A percentile compares a stretch with the other conserved stretches of the same genome.
Evolutionary conservation across 176 grass and related monocot genomes (phyloP).

Genomic region (Bonia amplexicaulis): DNA sequence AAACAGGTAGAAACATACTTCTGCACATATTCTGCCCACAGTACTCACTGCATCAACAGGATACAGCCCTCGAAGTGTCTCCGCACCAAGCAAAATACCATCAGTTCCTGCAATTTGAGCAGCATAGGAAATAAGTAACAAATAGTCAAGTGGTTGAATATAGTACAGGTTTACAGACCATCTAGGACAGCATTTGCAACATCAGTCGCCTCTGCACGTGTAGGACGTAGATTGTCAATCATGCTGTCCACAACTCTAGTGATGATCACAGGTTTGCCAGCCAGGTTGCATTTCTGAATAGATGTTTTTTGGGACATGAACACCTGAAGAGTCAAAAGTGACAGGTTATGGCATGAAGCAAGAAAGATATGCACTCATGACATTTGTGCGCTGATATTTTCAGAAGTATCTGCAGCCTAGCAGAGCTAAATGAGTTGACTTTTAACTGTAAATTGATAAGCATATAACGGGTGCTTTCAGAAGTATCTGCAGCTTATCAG

Average conservation of each 20-base stretch:
- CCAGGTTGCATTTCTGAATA: slow-evolving; percentile 79
- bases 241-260: slow-evolving; percentile 97
- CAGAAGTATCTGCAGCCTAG: background rate
- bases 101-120: slow-evolving; percentile 64
- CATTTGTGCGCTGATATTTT: background rate
- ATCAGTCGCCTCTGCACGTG: slow-evolving; percentile 96
- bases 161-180: slow-evolving; percentile 42
- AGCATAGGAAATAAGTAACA: slow-evolving; percentile 3
- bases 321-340: slow-evolving; percentile 57
- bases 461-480: background rate
- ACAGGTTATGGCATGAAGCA: slow-evolving; percentile 19
- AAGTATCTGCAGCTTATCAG: background rate
- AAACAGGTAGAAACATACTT: slow-evolving; percentile 56
- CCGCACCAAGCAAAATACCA: slow-evolving; percentile 93
- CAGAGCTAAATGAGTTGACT: background rate
- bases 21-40: slow-evolving; percentile 85
- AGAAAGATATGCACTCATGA: background rate
- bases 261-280: slow-evolving; percentile 85
- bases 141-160: background rate
- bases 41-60: slow-evolving; percentile 88
- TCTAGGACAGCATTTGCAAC: slow-evolving; percentile 97
- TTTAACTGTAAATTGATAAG: background rate
- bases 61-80: slow-evolving; percentile 88
- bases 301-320: slow-evolving; percentile 87
- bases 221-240: slow-evolving; percentile 93